Evolutionary conservation across 23 red algal genomes (phyloP).

Genomic region (Gracilariopsis chorda): DNA sequence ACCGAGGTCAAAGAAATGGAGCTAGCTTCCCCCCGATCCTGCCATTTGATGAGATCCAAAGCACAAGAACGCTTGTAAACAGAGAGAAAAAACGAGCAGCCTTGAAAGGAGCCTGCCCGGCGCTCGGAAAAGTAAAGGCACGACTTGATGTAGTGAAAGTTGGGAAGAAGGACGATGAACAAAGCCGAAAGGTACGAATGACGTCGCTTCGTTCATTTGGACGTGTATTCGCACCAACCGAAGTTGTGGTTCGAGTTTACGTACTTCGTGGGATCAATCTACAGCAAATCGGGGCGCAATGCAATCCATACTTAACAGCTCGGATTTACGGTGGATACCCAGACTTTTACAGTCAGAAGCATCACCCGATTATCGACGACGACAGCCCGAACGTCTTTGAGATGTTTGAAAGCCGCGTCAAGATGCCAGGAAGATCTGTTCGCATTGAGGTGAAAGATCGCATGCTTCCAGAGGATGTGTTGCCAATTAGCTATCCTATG

Average conservation of each 20-base stretch:
- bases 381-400: slow-evolving; percentile 78
- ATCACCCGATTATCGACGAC: slow-evolving; percentile 37
- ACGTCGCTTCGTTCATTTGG: slow-evolving; percentile 63
- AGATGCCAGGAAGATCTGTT: slow-evolving; percentile 62
- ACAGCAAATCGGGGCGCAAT: slow-evolving; percentile 52
- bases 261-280: slow-evolving; percentile 60
- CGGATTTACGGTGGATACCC: slow-evolving; percentile 69
- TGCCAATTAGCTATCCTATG: slow-evolving; percentile 55
- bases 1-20: no score
- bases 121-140: slow-evolving; percentile 51
- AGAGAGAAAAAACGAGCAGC: slow-evolving; percentile 27
- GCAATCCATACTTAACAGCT: slow-evolving; percentile 65
- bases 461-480: slow-evolving; percentile 45
- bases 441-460: slow-evolving; percentile 80
- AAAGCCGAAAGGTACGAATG: slow-evolving; percentile 19
- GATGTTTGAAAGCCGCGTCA: slow-evolving; percentile 74
- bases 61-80: no score
- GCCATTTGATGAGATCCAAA: slow-evolving; percentile 25
- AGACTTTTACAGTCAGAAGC: slow-evolving; percentile 55
- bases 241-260: slow-evolving; percentile 72
- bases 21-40: slow-evolving; percentile 25
- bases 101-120: slow-evolving; percentile 45
- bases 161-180: slow-evolving; percentile 26
- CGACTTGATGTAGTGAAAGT: slow-evolving; percentile 54
- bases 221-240: slow-evolving; percentile 51